These are phyloP conservation scores for Forsythia suspensa DNA, from an alignment of 257 asterid genomes.

Conservation along the genomic window DNA sequence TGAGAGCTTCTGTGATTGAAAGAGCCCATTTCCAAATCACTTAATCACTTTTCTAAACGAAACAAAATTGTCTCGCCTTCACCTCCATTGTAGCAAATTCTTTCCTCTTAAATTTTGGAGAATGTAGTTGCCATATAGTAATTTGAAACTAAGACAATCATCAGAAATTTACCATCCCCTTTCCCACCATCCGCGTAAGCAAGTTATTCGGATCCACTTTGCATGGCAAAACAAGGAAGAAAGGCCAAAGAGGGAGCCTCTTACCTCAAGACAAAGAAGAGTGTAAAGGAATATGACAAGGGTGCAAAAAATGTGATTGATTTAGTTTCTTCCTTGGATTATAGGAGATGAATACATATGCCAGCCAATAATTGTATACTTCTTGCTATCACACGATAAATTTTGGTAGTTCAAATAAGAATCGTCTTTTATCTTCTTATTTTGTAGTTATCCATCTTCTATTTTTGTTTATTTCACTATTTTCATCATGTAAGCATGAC, in stretches of 20 bases:
- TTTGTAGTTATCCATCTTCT: not conserved
- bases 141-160: not conserved
- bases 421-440: not conserved
- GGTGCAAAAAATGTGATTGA: not conserved
- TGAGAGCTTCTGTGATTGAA: not conserved
- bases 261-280: not conserved
- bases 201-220: not conserved
- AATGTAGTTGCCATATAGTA: not conserved
- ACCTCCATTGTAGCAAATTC: not conserved
- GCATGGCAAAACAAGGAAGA: not conserved
- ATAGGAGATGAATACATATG: conserved; percentile 2
- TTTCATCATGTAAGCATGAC: conserved; percentile 2
- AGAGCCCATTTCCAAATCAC: not conserved
- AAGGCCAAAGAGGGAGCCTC: not conserved
- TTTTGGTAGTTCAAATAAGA: not conserved
- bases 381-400: not conserved
- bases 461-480: not conserved
- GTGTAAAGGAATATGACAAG: not conserved
- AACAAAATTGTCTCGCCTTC: not conserved
- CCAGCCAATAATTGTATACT: not conserved
- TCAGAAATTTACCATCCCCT: not conserved
- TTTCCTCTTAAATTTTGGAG: not conserved
- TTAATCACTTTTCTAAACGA: not conserved
- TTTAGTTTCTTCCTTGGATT: not conserved
- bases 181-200: not conserved